Conservation (phyloP, 2,329 filamentous ascomycete genomes). For the Emydomyces testavorans region DNA sequence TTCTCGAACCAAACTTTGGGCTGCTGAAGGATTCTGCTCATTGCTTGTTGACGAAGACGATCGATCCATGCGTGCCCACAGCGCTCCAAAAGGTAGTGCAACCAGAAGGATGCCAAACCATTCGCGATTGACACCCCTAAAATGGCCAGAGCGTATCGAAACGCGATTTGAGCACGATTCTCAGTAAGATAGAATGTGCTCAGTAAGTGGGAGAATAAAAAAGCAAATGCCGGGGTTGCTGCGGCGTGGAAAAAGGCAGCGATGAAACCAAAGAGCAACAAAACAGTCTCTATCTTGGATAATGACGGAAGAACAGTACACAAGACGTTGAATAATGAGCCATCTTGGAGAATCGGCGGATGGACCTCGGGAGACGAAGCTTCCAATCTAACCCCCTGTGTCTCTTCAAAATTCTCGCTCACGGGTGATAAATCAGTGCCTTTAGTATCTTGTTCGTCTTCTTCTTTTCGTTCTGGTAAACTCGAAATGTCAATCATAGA, state of each 20-base stretch:
- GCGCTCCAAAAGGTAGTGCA: conserved; percentile 60
- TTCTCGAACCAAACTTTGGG: conserved; percentile 68
- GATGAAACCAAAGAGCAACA: conserved; percentile 50
- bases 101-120: conserved; percentile 51
- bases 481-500: background rate
- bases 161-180: conserved; percentile 41
- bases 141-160: conserved; percentile 59
- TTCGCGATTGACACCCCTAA: conserved; percentile 57
- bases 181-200: conserved; percentile 52
- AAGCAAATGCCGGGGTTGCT: conserved; percentile 63
- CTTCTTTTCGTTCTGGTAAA: too few species aligned
- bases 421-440: background rate
- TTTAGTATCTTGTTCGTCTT: background rate
- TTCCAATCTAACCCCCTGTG: background rate
- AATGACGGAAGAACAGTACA: conserved; percentile 60
- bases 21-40: conserved; percentile 61
- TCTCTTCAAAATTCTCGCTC: background rate
- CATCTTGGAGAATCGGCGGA: background rate
- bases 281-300: conserved; percentile 38
- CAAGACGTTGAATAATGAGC: conserved; percentile 46
- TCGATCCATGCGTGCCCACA: conserved; percentile 69
- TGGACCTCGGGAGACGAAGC: background rate
- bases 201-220: conserved; percentile 61
- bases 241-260: conserved; percentile 54
- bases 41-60: conserved; percentile 53